A percentile compares a stretch with the other conserved stretches of the same genome.
phyloP scores from a whole-genome alignment of 2,329 filamentous ascomycete species.

The Ustulina deusta region DNA sequence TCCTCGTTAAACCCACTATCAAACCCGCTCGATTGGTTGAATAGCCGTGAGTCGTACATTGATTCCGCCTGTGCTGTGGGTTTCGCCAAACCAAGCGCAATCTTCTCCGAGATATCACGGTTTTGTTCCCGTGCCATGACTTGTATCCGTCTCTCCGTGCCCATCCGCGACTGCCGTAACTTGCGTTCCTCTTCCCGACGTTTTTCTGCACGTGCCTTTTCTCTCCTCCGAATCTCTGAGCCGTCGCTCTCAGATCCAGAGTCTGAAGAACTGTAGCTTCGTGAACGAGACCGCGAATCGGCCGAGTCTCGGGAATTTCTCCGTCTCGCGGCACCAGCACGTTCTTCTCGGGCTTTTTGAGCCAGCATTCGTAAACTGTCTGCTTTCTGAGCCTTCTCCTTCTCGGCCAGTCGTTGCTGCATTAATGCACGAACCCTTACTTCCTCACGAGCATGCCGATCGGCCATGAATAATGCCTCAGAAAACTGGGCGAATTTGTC shows the following conservation, averaged over 20 bases:
- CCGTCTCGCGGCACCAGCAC: constrained; percentile 65
- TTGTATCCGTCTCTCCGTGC: constrained; percentile 88
- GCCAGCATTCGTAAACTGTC: constrained; percentile 89
- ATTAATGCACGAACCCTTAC: constrained; percentile 91
- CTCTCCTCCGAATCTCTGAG: constrained; percentile 78
- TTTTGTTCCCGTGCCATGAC: constrained; percentile 95
- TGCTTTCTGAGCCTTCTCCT: constrained; percentile 95
- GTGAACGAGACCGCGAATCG: constrained; percentile 59
- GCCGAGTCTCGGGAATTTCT: constrained; percentile 57
- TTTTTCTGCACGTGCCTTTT: constrained; percentile 80
- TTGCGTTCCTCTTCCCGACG: constrained; percentile 88
- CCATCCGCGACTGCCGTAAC: constrained; percentile 94
- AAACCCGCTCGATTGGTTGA: constrained; percentile 94
- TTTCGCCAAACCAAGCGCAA: constrained; percentile 93
- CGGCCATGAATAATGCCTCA: constrained; percentile 92
- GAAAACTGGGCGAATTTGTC: constrained; percentile 98
- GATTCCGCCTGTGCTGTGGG: constrained; percentile 91
- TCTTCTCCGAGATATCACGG: constrained; percentile 96
- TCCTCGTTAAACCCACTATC: constrained; percentile 96
- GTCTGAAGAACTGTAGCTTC: constrained; percentile 66
- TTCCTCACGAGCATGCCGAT: constrained; percentile 94
- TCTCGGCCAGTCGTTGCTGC: constrained; percentile 96
- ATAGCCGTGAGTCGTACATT: constrained; percentile 97
- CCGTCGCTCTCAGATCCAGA: constrained; percentile 71
- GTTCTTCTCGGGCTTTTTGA: constrained; percentile 90